Base-by-base conservation (phyloP, 2,329 filamentous ascomycete species). In the Cladosporium sp. region DNA sequence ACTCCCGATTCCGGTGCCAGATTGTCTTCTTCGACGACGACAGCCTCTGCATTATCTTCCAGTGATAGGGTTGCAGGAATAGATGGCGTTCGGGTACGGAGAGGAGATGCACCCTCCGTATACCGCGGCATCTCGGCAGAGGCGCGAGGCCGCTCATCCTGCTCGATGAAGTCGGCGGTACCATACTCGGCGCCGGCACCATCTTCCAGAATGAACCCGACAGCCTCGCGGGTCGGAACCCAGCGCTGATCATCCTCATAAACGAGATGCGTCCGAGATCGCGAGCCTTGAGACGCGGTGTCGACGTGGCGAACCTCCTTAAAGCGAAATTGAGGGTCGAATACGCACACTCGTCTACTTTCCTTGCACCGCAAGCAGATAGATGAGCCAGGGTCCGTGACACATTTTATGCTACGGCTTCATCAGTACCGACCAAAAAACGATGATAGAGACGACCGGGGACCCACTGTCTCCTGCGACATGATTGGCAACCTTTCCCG, bases 401-500 rank as follows among this genome's bases (percentile, higher is more conserved):
- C 51, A 49, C 60, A 63, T 46, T 59, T 61, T 19, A 61, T 49
- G 40, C 46, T 49, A 16, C n/a, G 28, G 22, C 7, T 22, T 42
- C 16, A 16, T 49, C 38, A 49, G 46, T 22, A 16, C 22, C 19
- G 7, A 14, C 35, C 16, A 11, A n/a, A 14, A 4, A 14, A 38
- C 7, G 10, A 38, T 38, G n/a, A 38, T 38, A 8, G 35, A 38
- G 16, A 9, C 35, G 13, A 38, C 5, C 10, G 28, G 16, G 34
- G 31, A 49, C 46, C 11, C 35, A 49, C 46, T 63, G 60, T 18
- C 58, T 49, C 40, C 57, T 51, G n/a, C 60, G 56, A 42, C 60
- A 61, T 13, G 45, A 54, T 44, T 56, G 50, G 45, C 60, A 63
- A 16, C 60, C 60, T 54, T 59, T 60, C 14, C 58, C 56, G 37